Evolutionary conservation across 83 land plant genomes (phyloP).

Genomic region (Diphasiastrum complanatum): DNA sequence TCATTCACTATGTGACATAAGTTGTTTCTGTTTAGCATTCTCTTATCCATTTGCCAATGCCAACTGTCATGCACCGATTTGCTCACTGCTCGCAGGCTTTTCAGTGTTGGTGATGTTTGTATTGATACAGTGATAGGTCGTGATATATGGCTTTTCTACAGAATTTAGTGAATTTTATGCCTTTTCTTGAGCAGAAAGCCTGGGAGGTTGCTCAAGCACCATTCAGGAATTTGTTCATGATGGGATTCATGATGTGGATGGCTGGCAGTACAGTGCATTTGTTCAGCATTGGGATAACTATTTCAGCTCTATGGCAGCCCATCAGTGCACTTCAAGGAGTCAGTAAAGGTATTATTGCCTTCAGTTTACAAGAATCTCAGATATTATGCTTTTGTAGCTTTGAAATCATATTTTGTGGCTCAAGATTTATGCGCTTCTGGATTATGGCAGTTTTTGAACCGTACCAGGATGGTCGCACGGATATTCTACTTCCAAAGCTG

Average conservation of each 20-base stretch:
- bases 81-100: no score
- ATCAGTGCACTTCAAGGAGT: constrained; percentile 90
- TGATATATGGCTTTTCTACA: no score
- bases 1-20: no score
- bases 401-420: no score
- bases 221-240: constrained; percentile 77
- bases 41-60: no score
- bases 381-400: no score
- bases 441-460: constrained; percentile 86
- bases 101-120: no score
- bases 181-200: constrained; percentile 88
- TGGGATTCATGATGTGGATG: constrained; percentile 99
- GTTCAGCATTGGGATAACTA: constrained; percentile 95
- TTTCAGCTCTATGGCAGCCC: constrained; percentile 97
- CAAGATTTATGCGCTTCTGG: background rate
- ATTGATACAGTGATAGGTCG: no score
- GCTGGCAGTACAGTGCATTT: constrained; percentile 94
- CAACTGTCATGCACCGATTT: no score
- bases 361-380: no score
- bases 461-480: constrained; percentile 71
- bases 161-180: no score
- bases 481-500: constrained; percentile 68
- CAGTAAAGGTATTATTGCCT: constrained; percentile 75
- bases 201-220: constrained; percentile 99
- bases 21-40: no score